These are phyloP conservation scores for Nyssa sinensis DNA, from an alignment of 148 eudicot species.

Conservation along the genomic window DNA sequence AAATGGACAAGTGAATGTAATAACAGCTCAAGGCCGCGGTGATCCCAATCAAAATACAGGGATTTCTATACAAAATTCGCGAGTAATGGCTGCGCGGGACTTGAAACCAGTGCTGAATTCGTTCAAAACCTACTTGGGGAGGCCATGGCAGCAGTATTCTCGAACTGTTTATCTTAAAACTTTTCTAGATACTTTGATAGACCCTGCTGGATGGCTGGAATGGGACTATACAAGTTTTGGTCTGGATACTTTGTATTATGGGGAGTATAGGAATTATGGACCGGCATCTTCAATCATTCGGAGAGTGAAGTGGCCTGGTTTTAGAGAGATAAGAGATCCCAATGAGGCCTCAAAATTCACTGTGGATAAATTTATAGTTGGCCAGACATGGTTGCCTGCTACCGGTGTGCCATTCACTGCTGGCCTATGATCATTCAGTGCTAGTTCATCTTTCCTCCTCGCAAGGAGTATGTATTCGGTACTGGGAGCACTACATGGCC, in stretches of 20 bases:
- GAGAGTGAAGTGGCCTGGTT: slow-evolving; percentile 10
- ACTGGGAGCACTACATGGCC: too few species aligned
- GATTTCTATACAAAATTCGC: slow-evolving; percentile 37
- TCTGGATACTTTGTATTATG: slow-evolving; percentile 18
- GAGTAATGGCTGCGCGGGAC: slow-evolving; percentile 26
- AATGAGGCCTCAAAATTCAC: slow-evolving; percentile 4
- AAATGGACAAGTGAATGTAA: slow-evolving; percentile 35
- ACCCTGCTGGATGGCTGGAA: slow-evolving; percentile 23
- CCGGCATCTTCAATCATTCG: not conserved
- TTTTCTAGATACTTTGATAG: slow-evolving; percentile 18
- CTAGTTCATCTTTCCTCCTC: too few species aligned
- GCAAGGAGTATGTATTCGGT: too few species aligned
- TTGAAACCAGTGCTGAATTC: not conserved
- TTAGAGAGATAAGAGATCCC: not conserved
- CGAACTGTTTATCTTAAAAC: slow-evolving; percentile 20
- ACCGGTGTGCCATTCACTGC: slow-evolving; percentile 16
- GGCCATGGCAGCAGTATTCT: slow-evolving; percentile 28
- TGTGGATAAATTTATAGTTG: not conserved
- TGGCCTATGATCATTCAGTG: slow-evolving; percentile 12
- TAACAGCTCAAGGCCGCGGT: slow-evolving; percentile 47
- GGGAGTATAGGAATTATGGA: slow-evolving; percentile 22
- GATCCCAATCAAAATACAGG: slow-evolving; percentile 45
- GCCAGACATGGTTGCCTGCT: slow-evolving; percentile 7
- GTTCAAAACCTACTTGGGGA: slow-evolving; percentile 19
- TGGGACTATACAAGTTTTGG: slow-evolving; percentile 18